Base-by-base conservation (phyloP, 2,329 filamentous ascomycete genomes). In the Paradendryphiella salina region DNA sequence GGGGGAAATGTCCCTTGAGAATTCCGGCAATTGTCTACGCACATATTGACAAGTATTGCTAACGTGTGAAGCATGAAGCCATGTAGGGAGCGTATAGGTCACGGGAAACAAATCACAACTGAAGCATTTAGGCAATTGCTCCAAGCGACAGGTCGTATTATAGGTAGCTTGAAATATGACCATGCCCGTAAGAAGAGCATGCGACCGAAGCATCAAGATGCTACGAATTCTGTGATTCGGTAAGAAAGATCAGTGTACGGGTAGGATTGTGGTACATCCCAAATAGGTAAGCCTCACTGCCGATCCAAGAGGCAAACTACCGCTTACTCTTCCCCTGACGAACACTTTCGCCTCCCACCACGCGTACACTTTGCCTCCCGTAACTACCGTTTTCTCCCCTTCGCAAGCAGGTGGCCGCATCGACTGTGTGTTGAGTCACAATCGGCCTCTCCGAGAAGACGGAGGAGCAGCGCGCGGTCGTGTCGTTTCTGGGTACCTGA, bases 371-470 rank as follows among this genome's bases (percentile, higher is more conserved):
- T 60, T 46, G 56, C 58, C 56, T 50, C 56, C 39, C 37, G 26
- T 36, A 48, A 47, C 50, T 47, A 32, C 41, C 38, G 28, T 29
- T 18, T 31, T 13, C 28, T 21, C 11, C 32, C 29, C 28, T 7
- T 33, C 10, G 15, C 23, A 33, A 46, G 34, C 39, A 21, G 28
- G 14, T 15, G 21, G 23, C 47, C n/a, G 35, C 31, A n/a, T 46
- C 35, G 42, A 50, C 20, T 15, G 42, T 34, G 45, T 46, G 33
- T 26, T 26, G 26, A 46, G 47, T 43, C 14, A 42, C 45, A 45
- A 23, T 59, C 56, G 58, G 58, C 53, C 55, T 39, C 56, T 13
- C 58, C 58, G 58, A 59, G 53, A 20, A 44, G 26, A 36, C 38
- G 34, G 32, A 17, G 11, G 5, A 17, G 29, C 36, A 37, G 34